Conservation (phyloP, 2,329 filamentous ascomycete species). For the Dactylellina haptotyla region DNA sequence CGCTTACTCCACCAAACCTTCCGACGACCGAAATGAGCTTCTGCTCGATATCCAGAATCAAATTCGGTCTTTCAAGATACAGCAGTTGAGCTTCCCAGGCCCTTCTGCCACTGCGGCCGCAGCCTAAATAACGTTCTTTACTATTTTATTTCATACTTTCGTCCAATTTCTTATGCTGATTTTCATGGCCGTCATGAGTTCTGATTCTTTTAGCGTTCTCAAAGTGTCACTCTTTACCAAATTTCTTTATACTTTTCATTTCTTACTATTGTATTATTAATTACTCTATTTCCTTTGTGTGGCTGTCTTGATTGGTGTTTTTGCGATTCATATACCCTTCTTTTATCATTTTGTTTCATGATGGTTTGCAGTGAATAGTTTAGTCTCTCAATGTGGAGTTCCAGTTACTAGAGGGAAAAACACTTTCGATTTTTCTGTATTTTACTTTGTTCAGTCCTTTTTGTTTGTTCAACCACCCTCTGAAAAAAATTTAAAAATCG, state of each 20-base stretch:
- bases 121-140: conserved; percentile 10
- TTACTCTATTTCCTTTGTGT: conserved; percentile 17
- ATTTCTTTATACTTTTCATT: conserved; percentile 15
- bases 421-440: background rate
- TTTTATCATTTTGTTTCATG: conserved; percentile 20
- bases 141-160: background rate
- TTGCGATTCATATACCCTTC: conserved; percentile 32
- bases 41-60: conserved; percentile 36
- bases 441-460: background rate
- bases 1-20: conserved; percentile 24
- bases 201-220: conserved; percentile 38
- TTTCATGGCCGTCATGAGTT: conserved; percentile 51
- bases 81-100: conserved; percentile 33
- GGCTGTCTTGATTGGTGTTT: conserved; percentile 9
- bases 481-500: conserved; percentile 8
- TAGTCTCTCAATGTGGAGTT: conserved; percentile 23
- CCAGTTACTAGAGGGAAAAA: conserved; percentile 20
- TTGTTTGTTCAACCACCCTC: background rate
- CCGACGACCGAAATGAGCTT: conserved; percentile 39
- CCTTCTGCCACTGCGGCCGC: background rate
- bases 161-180: conserved; percentile 15
- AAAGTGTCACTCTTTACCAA: conserved; percentile 18
- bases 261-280: conserved; percentile 34
- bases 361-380: conserved; percentile 2
- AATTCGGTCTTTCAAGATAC: conserved; percentile 50